Conservation (phyloP, 2,329 filamentous ascomycete species). For the Didymella exigua region DNA sequence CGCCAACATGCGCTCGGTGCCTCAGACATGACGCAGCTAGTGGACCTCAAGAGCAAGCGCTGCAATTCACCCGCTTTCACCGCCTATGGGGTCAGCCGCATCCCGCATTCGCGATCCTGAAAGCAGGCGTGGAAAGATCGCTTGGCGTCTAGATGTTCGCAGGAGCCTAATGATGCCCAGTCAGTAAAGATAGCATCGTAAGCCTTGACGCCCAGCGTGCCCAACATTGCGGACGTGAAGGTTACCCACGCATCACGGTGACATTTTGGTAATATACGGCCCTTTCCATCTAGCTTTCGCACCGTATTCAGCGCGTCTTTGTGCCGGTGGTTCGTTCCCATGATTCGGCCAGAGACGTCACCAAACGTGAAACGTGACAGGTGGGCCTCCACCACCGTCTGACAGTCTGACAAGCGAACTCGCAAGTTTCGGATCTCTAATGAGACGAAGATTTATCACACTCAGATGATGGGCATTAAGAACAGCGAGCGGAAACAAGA, state of each 20-base stretch:
- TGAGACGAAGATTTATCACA: not conserved
- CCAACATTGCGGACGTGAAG: not conserved
- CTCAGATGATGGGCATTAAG: not conserved
- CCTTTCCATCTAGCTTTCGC: not conserved
- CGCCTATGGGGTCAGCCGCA: constrained; percentile 41
- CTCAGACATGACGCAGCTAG: constrained; percentile 33
- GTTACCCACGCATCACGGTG: not conserved
- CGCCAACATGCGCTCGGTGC: constrained; percentile 27
- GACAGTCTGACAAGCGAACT: constrained; percentile 12
- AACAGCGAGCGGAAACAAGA: not conserved
- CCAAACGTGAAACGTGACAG: constrained; percentile 30
- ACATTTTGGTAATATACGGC: not conserved
- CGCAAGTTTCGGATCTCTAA: constrained; percentile 4
- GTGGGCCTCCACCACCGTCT: constrained; percentile 20
- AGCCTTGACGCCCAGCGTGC: not conserved
- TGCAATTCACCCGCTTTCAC: constrained; percentile 36
- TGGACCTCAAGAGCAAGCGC: constrained; percentile 18
- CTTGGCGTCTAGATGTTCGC: constrained; percentile 6
- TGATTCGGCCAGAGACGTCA: constrained; percentile 12
- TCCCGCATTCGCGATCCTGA: constrained; percentile 23
- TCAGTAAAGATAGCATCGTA: not conserved
- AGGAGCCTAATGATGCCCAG: not conserved
- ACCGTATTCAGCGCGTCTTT: not conserved
- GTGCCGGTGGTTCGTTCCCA: not conserved
- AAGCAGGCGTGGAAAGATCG: constrained; percentile 1